Evolutionary conservation across 495 filamentous ascomycete species (phyloP).

Genomic region (Aspergillus olivimuriae): DNA sequence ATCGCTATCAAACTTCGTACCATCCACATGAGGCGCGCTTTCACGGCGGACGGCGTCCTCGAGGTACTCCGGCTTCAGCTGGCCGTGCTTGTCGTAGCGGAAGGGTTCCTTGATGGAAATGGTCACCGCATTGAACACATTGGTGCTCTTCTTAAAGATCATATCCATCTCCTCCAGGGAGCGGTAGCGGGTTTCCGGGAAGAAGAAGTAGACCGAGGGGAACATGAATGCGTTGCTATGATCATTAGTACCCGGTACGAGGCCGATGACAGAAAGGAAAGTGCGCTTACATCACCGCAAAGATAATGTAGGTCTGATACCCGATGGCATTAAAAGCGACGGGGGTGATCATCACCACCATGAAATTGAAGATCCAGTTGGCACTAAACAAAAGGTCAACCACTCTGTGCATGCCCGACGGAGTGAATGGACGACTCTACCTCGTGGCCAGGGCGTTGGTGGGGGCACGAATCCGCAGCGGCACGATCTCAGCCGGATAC

Average conservation of each 20-base stretch:
- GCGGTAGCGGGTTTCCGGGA: slow-evolving; percentile 63
- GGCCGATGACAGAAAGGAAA: too few species aligned
- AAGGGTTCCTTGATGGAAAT: slow-evolving; percentile 53
- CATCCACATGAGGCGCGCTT: slow-evolving; percentile 10
- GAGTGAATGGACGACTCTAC: slow-evolving; percentile 20
- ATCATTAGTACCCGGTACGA: too few species aligned
- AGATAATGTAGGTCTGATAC: slow-evolving; percentile 75
- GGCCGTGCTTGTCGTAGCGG: slow-evolving; percentile 64
- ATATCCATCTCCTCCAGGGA: slow-evolving; percentile 68
- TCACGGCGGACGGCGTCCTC: slow-evolving; percentile 14
- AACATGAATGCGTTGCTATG: slow-evolving; percentile 67
- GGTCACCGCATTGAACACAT: slow-evolving; percentile 49
- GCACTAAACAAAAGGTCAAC: slow-evolving; percentile 2
- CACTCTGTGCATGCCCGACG: too few species aligned
- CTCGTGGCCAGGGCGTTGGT: slow-evolving; percentile 66
- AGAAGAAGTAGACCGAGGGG: slow-evolving; percentile 65
- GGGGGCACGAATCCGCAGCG: slow-evolving; percentile 64
- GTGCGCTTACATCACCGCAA: slow-evolving; percentile 63
- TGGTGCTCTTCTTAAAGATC: slow-evolving; percentile 59
- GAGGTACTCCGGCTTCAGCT: slow-evolving; percentile 36
- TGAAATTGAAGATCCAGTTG: slow-evolving; percentile 45
- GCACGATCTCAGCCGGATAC: slow-evolving; percentile 67
- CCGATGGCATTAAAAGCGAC: slow-evolving; percentile 59
- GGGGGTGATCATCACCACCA: slow-evolving; percentile 68
- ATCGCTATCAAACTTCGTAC: slow-evolving; percentile 26